phyloP scores from a whole-genome alignment of 208 protist species.

The Tritrichomonas musculus region DNA sequence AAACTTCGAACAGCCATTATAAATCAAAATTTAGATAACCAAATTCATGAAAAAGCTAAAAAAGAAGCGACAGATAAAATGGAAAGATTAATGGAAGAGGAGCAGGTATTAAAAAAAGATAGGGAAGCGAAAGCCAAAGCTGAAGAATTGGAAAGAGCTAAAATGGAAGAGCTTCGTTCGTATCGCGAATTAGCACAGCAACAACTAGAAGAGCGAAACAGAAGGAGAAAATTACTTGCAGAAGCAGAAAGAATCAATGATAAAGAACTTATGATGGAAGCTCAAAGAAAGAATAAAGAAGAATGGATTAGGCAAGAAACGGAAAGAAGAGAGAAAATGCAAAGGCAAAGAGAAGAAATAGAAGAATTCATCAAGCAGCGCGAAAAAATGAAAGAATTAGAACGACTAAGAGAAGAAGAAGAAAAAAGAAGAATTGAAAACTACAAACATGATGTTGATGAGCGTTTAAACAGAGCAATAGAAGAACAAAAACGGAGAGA shows the following conservation, averaged over 20 bases:
- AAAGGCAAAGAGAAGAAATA: background rate
- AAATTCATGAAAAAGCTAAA: background rate
- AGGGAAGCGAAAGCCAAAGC: background rate
- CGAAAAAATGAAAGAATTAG: background rate
- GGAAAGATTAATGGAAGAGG: background rate
- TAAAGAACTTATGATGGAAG: background rate
- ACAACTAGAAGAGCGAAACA: background rate
- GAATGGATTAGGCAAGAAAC: background rate
- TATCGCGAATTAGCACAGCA: background rate
- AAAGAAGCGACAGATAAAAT: background rate
- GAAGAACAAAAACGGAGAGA: background rate
- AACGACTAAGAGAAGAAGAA: constrained; percentile 23
- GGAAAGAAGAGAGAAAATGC: background rate
- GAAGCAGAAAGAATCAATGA: background rate
- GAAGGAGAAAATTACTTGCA: background rate
- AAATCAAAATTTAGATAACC: background rate
- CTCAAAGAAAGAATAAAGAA: background rate
- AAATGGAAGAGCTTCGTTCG: background rate
- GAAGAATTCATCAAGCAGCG: background rate
- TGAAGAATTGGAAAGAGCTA: background rate
- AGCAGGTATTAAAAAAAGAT: background rate
- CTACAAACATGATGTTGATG: constrained; percentile 2
- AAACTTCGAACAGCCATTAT: background rate
- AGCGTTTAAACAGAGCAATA: background rate
- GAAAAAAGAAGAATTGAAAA: background rate